phyloP scores from a whole-genome alignment of 1,139 yeast species.

The Scheffersomyces quercinus region DNA sequence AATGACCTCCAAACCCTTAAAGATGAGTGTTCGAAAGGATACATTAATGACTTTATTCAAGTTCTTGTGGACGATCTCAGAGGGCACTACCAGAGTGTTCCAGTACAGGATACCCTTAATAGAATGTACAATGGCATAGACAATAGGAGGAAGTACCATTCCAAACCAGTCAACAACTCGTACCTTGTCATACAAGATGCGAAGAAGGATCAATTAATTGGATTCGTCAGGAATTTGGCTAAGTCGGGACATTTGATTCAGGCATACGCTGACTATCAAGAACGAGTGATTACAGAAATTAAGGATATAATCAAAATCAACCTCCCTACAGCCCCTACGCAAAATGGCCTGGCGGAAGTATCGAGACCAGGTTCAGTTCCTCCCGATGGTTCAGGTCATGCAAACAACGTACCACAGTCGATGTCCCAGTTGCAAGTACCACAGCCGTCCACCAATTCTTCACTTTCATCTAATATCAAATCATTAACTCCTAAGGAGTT shows the following conservation, averaged over 20 bases:
- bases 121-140: constrained; percentile 42
- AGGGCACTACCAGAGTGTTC: constrained; percentile 51
- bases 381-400: constrained; percentile 13
- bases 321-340: constrained; percentile 47
- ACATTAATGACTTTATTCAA: constrained; percentile 56
- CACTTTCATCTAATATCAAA: constrained; percentile 57
- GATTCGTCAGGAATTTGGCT: constrained; percentile 54
- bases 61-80: constrained; percentile 62
- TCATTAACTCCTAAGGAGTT: constrained; percentile 73
- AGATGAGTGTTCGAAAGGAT: constrained; percentile 66
- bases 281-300: constrained; percentile 63
- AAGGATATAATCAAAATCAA: constrained; percentile 68
- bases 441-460: constrained; percentile 19
- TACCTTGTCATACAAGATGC: constrained; percentile 37
- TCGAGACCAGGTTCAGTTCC: constrained; percentile 34
- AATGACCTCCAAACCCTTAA: constrained; percentile 51
- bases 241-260: constrained; percentile 64
- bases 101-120: constrained; percentile 50
- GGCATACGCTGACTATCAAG: constrained; percentile 70
- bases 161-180: constrained; percentile 19
- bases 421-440: constrained; percentile 9
- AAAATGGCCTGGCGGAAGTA: constrained; percentile 11
- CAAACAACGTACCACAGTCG: constrained; percentile 1
- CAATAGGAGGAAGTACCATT: constrained; percentile 20
- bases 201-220: constrained; percentile 41